Base-by-base conservation (phyloP, 2,329 filamentous ascomycete genomes). In the Talaromyces funiculosus region DNA sequence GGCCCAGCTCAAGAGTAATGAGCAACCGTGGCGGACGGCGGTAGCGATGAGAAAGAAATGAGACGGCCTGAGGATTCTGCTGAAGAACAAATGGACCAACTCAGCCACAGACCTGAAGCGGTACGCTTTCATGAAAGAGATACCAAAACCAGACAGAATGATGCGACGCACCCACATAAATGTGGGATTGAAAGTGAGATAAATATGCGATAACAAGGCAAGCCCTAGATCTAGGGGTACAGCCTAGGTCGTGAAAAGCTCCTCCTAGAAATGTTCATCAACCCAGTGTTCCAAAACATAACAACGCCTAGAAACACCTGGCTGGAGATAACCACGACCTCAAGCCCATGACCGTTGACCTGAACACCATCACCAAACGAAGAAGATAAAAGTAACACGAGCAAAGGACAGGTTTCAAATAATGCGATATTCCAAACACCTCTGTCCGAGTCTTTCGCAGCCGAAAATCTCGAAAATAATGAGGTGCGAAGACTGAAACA, bases 331-430 rank as follows among this genome's bases (percentile, higher is more conserved):
- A 57, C 31, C 42, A 45, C 42, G 33, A 24, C 22, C 24, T 43
- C 43, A 59, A 40, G 51, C 54, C 53, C 54, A 57, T 53, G 53
- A 53, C 56, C 59, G 45, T 57, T 45, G 37, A 58, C 55, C 54
- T 33, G 38, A 58, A 61, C 59, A 49, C 61, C 55, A 61, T 40
- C 53, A 47, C 55, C 37, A 53, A 57, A 38, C 42, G 56, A 54
- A 42, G 38, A 54, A 53, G 29, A 53, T 35, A 33, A 35, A 9
- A 61, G 47, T 18, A 51, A 35, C 26, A 57, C 24, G 29, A 47
- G 29, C 3, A 51, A 58, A 26, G 20, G 37, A 35, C 20, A 24
- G n/a, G 2, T 22, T 26, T 40, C 22, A 40, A 54, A 53, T 31
- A 24, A 53, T 53, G 57, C 45, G 29, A 53, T 24, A 59, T 53